These are phyloP conservation scores for Aureobasidium sp. DNA, from an alignment of 2,329 filamentous ascomycete species.

Conservation along the genomic window DNA sequence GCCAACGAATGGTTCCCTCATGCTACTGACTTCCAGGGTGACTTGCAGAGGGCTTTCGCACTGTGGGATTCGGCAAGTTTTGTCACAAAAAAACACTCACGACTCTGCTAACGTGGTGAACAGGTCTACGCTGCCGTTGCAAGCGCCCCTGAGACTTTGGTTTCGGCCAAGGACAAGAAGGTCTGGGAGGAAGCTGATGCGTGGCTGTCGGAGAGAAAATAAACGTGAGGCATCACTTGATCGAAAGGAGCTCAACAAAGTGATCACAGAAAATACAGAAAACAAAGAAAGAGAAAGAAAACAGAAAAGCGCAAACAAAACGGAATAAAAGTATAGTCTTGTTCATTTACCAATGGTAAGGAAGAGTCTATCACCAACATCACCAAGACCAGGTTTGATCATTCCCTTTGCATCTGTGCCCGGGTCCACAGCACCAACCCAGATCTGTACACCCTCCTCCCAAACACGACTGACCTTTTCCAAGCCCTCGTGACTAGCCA, in stretches of 20 bases:
- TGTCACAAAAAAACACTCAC: background rate
- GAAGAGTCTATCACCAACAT: conserved; percentile 85
- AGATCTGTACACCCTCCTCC: conserved; percentile 69
- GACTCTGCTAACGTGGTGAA: conserved; percentile 11
- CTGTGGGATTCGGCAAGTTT: conserved; percentile 56
- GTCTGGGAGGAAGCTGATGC: conserved; percentile 37
- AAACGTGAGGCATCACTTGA: background rate
- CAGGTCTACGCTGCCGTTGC: conserved; percentile 52
- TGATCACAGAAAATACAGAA: background rate
- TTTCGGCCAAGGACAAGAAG: conserved; percentile 36
- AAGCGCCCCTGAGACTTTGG: conserved; percentile 41
- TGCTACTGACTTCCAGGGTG: conserved; percentile 48
- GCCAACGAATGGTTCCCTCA: conserved; percentile 53
- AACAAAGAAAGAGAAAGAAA: background rate
- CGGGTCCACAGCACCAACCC: conserved; percentile 71
- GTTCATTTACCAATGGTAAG: conserved; percentile 73
- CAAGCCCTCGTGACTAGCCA: conserved; percentile 67
- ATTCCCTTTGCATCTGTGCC: conserved; percentile 71
- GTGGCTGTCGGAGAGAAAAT: conserved; percentile 13
- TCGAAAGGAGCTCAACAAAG: background rate
- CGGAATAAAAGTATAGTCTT: background rate
- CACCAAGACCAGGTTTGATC: conserved; percentile 83
- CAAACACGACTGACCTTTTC: conserved; percentile 64
- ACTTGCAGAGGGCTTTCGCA: conserved; percentile 52
- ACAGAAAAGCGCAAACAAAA: background rate